Evolutionary conservation across 2,329 filamentous ascomycete species (phyloP).

Genomic region (Fusarium nurragi): DNA sequence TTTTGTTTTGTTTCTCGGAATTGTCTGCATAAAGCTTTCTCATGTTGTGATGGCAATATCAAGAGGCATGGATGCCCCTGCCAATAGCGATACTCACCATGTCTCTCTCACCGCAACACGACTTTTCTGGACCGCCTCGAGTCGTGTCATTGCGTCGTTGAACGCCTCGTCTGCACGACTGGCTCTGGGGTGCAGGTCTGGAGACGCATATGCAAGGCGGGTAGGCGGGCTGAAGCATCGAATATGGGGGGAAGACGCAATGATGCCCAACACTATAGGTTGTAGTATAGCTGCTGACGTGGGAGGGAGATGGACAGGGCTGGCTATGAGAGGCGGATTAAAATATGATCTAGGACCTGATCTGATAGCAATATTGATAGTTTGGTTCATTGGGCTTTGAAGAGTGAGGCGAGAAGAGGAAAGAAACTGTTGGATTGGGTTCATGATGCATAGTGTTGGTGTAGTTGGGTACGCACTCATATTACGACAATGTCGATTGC

Average conservation of each 20-base stretch:
- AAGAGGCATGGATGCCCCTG: slow-evolving; percentile 15
- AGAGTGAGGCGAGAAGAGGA: slow-evolving; percentile 10
- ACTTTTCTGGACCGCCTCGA: slow-evolving; percentile 2
- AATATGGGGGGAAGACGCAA: slow-evolving; percentile 30
- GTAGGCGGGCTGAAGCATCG: slow-evolving; percentile 16
- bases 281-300: slow-evolving; percentile 26
- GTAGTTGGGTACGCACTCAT: slow-evolving; percentile 24
- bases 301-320: slow-evolving; percentile 9
- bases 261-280: slow-evolving; percentile 41
- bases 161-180: slow-evolving; percentile 33
- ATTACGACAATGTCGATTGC: slow-evolving; percentile 2
- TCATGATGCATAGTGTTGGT: slow-evolving; percentile 8
- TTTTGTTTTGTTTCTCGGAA: slow-evolving; percentile 30
- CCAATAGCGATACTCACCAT: slow-evolving; percentile 1
- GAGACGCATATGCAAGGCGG: slow-evolving; percentile 19
- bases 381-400: not conserved
- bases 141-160: slow-evolving; percentile 13
- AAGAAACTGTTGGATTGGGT: not conserved
- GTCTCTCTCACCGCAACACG: slow-evolving; percentile 17
- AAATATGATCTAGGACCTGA: slow-evolving; percentile 7
- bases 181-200: slow-evolving; percentile 31
- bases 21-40: not conserved
- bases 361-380: not conserved
- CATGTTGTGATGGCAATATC: slow-evolving; percentile 19
- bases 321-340: not conserved